Evolutionary conservation across 352 stramenopile genomes (phyloP).

Genomic region (Phytophthora cactorum): DNA sequence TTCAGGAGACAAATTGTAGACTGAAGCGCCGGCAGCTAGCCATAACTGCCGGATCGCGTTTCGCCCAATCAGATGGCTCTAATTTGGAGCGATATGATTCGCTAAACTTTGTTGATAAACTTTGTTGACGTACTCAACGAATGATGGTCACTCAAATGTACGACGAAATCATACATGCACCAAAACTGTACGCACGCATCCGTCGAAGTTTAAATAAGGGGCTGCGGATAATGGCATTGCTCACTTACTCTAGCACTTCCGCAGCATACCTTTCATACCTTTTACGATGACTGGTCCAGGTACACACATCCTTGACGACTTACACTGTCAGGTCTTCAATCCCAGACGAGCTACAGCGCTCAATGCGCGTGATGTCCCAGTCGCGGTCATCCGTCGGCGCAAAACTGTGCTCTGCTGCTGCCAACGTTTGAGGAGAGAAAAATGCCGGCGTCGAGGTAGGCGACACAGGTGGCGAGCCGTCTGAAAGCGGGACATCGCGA

Average conservation of each 20-base stretch:
- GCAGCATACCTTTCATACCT: not conserved
- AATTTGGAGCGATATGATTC: constrained; percentile 3
- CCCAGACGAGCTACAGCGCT: constrained; percentile 50
- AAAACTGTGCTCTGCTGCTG: constrained; percentile 15
- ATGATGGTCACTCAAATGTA: constrained; percentile 19
- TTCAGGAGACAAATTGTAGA: constrained; percentile 12
- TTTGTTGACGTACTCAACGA: constrained; percentile 20
- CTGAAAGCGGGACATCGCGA: constrained; percentile 10
- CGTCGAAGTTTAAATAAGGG: not conserved
- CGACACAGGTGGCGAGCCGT: constrained; percentile 19
- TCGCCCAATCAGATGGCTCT: not conserved
- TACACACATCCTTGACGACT: not conserved
- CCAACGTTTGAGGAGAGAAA: constrained; percentile 22
- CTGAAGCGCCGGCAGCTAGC: constrained; percentile 18
- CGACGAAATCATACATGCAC: not conserved
- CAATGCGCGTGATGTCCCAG: constrained; percentile 36
- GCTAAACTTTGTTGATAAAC: not conserved
- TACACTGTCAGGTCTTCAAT: constrained; percentile 64
- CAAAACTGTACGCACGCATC: not conserved
- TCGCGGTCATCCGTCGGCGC: constrained; percentile 34
- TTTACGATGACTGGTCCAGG: not conserved
- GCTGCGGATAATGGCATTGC: not conserved
- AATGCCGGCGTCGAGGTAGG: constrained; percentile 1
- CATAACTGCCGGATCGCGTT: constrained; percentile 10
- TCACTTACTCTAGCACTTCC: not conserved